phyloP scores from a whole-genome alignment of 345 rosid species.

The Erysimum cheiranthoides region DNA sequence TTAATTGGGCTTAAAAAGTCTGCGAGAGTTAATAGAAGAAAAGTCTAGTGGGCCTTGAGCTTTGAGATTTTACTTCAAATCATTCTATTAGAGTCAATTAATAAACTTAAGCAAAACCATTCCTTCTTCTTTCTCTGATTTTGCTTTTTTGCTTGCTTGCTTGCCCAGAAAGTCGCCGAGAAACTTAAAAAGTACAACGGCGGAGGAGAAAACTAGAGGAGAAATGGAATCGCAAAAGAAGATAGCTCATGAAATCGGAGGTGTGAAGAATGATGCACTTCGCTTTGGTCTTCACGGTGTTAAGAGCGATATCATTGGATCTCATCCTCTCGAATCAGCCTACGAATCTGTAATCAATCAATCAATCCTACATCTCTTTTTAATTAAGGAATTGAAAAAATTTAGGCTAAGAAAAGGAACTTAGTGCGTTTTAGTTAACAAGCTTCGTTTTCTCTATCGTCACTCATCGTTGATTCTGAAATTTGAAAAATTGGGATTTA shows the following conservation, averaged over 20 bases:
- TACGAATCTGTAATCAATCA: slow-evolving; percentile 58
- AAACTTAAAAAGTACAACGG: slow-evolving; percentile 17
- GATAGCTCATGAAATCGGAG: slow-evolving; percentile 75
- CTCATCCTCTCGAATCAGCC: slow-evolving; percentile 82
- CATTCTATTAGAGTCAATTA: background rate
- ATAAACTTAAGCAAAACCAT: background rate
- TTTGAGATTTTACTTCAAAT: background rate
- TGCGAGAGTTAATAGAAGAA: no score
- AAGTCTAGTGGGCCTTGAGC: background rate
- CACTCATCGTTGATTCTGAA: background rate
- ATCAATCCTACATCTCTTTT: background rate
- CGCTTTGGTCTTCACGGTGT: slow-evolving; percentile 87
- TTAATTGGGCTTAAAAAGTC: no score
- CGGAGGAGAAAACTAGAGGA: background rate
- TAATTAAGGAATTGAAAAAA: background rate
- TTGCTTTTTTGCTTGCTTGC: slow-evolving; percentile 19
- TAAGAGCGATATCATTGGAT: slow-evolving; percentile 70
- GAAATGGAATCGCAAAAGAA: slow-evolving; percentile 64
- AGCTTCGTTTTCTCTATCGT: background rate
- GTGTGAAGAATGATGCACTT: slow-evolving; percentile 64
- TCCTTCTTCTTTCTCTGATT: background rate
- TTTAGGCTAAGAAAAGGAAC: background rate
- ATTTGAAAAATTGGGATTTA: background rate
- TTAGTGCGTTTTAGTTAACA: background rate
- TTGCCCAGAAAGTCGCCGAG: slow-evolving; percentile 46